These are phyloP conservation scores for Ganoderma lingzhi DNA, from an alignment of 1,284 basidiomycete species.

Conservation along the genomic window DNA sequence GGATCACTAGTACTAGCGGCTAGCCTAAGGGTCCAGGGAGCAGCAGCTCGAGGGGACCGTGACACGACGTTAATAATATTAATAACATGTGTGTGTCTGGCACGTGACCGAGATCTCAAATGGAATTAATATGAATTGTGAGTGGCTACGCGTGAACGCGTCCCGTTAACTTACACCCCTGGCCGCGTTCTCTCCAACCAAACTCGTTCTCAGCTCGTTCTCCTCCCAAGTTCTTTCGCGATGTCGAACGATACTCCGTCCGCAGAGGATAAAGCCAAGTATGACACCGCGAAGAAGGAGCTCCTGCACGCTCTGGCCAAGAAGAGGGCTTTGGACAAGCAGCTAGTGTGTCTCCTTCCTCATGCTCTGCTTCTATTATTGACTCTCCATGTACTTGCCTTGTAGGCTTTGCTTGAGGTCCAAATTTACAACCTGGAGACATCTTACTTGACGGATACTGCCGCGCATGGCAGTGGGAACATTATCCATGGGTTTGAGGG, in stretches of 20 bases:
- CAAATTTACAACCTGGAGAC: constrained; percentile 80
- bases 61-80: no score
- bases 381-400: constrained; percentile 2
- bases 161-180: neutral
- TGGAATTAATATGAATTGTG: neutral
- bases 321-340: constrained; percentile 75
- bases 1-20: no score
- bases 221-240: neutral
- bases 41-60: no score
- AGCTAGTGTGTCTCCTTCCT: constrained; percentile 59
- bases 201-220: neutral
- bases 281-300: constrained; percentile 76
- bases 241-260: constrained; percentile 46
- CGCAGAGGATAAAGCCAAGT: constrained; percentile 70
- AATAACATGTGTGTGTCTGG: neutral
- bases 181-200: neutral
- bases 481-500: constrained; percentile 86
- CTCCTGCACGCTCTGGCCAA: constrained; percentile 73
- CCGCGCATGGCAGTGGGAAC: constrained; percentile 77
- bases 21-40: no score
- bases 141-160: neutral
- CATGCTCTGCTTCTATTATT: constrained; percentile 2
- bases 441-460: constrained; percentile 77
- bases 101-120: neutral
- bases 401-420: constrained; percentile 72